Conservation (phyloP, 345 rosid genomes). For the Limnanthes douglasii region DNA sequence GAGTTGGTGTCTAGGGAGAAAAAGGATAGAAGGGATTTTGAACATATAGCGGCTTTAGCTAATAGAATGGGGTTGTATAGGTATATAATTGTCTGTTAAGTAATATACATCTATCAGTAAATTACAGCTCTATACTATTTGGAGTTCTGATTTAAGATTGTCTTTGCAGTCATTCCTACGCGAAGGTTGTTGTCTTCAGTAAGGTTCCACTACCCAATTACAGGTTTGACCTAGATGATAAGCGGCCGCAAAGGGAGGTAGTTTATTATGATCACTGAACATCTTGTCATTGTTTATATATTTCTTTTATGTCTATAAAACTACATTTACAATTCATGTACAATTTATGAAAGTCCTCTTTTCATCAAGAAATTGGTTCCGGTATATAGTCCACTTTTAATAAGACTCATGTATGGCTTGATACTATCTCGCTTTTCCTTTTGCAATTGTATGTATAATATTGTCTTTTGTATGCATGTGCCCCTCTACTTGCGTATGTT, state of each 20-base stretch:
- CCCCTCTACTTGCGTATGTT: conserved; percentile 1
- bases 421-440: no score
- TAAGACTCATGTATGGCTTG: no score
- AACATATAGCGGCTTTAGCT: conserved; percentile 58
- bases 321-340: background rate
- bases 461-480: background rate
- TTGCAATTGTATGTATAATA: no score
- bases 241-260: conserved; percentile 94
- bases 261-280: background rate
- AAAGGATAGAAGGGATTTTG: conserved; percentile 66
- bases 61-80: conserved; percentile 65
- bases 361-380: no score
- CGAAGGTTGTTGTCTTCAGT: conserved; percentile 72
- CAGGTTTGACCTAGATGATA: conserved; percentile 88
- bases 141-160: conserved; percentile 9
- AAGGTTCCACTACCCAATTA: conserved; percentile 89
- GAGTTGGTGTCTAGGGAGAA: conserved; percentile 78
- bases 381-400: no score
- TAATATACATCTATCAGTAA: background rate
- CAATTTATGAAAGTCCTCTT: no score
- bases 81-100: conserved; percentile 17
- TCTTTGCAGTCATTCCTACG: conserved; percentile 61
- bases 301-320: background rate
- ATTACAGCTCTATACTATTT: no score
- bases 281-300: background rate